phyloP scores from a whole-genome alignment of 2,329 filamentous ascomycete genomes.

The Macrophomina phaseolina region DNA sequence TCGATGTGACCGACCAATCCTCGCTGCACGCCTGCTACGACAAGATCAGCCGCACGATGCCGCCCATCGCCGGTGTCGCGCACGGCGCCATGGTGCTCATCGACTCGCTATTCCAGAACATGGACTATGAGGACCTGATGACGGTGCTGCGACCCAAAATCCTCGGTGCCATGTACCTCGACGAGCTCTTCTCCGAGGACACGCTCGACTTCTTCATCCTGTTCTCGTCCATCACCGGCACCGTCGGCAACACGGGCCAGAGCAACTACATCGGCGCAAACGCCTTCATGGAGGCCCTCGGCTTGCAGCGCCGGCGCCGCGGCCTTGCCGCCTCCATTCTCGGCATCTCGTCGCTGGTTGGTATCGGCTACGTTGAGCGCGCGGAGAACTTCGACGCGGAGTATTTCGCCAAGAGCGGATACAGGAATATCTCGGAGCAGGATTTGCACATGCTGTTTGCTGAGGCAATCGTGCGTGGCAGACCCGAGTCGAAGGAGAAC shows the following conservation, averaged over 20 bases:
- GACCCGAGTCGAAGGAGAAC: background rate
- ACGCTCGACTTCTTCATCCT: slow-evolving; percentile 37
- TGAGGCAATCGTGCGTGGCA: slow-evolving; percentile 54
- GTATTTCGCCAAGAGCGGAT: too few species aligned
- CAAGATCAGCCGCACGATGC: slow-evolving; percentile 22
- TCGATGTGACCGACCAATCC: slow-evolving; percentile 28
- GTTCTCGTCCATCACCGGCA: slow-evolving; percentile 32
- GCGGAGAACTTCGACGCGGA: background rate
- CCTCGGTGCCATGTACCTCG: slow-evolving; percentile 29
- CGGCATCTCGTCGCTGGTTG: slow-evolving; percentile 48
- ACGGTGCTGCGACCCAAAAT: slow-evolving; percentile 33
- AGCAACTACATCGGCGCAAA: slow-evolving; percentile 35
- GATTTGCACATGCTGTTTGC: slow-evolving; percentile 61
- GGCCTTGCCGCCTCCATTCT: slow-evolving; percentile 49
- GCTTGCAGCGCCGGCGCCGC: slow-evolving; percentile 42
- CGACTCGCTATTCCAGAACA: slow-evolving; percentile 31
- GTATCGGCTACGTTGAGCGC: slow-evolving; percentile 48
- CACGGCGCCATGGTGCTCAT: slow-evolving; percentile 34
- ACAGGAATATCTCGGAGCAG: slow-evolving; percentile 50
- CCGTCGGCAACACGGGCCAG: slow-evolving; percentile 33
- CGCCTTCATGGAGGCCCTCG: slow-evolving; percentile 50
- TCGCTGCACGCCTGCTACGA: background rate
- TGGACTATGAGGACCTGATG: slow-evolving; percentile 14
- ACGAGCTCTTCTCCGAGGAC: slow-evolving; percentile 29
- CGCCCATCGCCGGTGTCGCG: slow-evolving; percentile 31